A percentile compares a stretch with the other conserved stretches of the same genome.
Evolutionary conservation across 176 grass and related monocot genomes (phyloP).

Genomic region (Oryza punctata): DNA sequence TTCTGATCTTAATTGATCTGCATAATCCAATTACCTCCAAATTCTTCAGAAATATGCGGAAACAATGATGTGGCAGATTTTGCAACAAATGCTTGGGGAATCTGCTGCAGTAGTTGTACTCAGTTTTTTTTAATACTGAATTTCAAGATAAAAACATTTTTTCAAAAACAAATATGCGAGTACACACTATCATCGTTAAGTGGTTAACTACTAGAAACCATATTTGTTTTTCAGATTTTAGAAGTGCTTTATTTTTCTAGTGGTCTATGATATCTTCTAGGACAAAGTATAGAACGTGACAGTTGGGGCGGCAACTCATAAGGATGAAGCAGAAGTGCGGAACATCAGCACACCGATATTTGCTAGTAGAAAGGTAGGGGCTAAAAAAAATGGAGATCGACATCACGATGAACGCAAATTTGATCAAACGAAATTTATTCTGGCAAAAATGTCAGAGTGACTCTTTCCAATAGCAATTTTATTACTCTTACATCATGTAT

Average conservation of each 20-base stretch:
- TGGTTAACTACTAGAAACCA: not conserved
- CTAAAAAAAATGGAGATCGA: not conserved
- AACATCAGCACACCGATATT: not conserved
- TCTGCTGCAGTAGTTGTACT: not conserved
- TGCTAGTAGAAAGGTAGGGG: not conserved
- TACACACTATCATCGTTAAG: not conserved
- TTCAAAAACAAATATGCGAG: too few relatives aligned
- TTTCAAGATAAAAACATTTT: not conserved
- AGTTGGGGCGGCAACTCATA: not conserved
- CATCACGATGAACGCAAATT: not conserved
- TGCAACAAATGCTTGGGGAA: too few relatives aligned
- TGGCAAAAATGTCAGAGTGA: not conserved
- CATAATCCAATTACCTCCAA: not conserved
- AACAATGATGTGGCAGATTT: too few relatives aligned
- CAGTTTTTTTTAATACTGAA: not conserved
- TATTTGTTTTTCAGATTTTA: not conserved
- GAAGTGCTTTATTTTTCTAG: too few relatives aligned
- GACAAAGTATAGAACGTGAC: too few relatives aligned
- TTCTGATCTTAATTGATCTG: too few relatives aligned
- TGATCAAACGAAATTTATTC: not conserved
- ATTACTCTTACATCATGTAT: conserved; percentile 1
- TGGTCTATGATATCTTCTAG: too few relatives aligned
- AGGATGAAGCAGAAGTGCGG: not conserved
- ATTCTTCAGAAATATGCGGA: not conserved
- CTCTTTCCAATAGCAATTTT: not conserved